Evolutionary conservation across 1,284 basidiomycete genomes (phyloP).

Genomic region (Flammula alnicola): DNA sequence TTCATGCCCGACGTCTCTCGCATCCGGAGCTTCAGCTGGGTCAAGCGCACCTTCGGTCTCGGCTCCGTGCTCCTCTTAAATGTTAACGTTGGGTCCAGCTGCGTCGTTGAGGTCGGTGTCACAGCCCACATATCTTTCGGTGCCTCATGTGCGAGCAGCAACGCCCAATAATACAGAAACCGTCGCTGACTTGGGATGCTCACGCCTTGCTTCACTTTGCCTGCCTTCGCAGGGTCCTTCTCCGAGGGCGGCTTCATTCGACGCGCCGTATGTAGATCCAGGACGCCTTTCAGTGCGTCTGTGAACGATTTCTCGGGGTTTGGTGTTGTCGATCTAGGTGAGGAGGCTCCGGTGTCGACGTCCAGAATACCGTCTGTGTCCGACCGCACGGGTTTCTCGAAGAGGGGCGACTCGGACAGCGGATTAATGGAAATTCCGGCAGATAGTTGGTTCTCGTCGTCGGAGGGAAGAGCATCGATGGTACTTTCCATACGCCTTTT

Average conservation of each 20-base stretch:
- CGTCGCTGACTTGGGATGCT: constrained; percentile 78
- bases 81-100: not conserved
- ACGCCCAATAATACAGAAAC: constrained; percentile 76
- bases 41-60: constrained; percentile 49
- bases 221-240: constrained; percentile 25
- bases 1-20: constrained; percentile 56
- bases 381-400: constrained; percentile 7
- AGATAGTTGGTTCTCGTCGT: constrained; percentile 17
- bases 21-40: constrained; percentile 60
- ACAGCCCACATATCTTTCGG: constrained; percentile 53
- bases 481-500: constrained; percentile 52
- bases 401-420: constrained; percentile 3
- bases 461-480: constrained; percentile 49
- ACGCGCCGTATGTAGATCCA: constrained; percentile 69
- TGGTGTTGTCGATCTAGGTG: constrained; percentile 3
- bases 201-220: constrained; percentile 65
- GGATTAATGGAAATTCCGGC: constrained; percentile 1
- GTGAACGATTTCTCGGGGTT: constrained; percentile 35
- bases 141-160: constrained; percentile 58
- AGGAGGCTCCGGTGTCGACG: constrained; percentile 16
- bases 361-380: constrained; percentile 25
- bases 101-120: not conserved
- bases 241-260: constrained; percentile 63
- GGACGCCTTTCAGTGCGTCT: constrained; percentile 58
- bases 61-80: constrained; percentile 18